Conservation (phyloP, 345 rosid genomes). For the Isatis tinctoria region DNA sequence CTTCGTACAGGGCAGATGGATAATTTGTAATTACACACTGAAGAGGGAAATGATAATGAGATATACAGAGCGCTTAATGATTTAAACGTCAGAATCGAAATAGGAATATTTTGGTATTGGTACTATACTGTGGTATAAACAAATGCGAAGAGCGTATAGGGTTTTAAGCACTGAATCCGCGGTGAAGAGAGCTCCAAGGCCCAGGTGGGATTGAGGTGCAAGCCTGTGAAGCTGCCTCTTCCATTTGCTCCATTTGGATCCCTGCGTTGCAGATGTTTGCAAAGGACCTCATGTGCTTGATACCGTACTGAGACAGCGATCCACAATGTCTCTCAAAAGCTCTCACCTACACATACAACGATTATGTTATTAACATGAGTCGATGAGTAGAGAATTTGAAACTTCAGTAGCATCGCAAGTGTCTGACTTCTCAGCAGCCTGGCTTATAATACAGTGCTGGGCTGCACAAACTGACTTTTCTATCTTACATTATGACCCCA, state of each 20-base stretch:
- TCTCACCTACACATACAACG: conserved; percentile 52
- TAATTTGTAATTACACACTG: conserved; percentile 2
- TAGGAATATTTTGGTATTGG: background rate
- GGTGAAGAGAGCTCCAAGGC: conserved; percentile 79
- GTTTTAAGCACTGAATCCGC: conserved; percentile 75
- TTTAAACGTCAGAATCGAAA: background rate
- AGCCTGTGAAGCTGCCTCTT: conserved; percentile 87
- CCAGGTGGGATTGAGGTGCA: conserved; percentile 62
- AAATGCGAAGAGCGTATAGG: background rate
- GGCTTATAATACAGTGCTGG: conserved; percentile 9
- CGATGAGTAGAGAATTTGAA: background rate
- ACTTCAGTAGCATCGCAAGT: conserved; percentile 3
- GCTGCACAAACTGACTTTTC: conserved; percentile 13
- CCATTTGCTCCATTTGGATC: conserved; percentile 57
- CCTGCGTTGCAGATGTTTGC: conserved; percentile 94
- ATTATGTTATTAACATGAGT: background rate
- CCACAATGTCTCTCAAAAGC: conserved; percentile 89
- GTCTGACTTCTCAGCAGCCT: background rate
- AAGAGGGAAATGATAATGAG: background rate
- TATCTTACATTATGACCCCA: background rate
- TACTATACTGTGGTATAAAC: background rate
- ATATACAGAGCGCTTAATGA: conserved; percentile 8
- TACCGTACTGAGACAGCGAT: conserved; percentile 84
- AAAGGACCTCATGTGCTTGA: conserved; percentile 91
- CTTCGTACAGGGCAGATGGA: background rate